phyloP scores from a whole-genome alignment of 2,329 filamentous ascomycete genomes.

The Pseudocercospora macadamiae region DNA sequence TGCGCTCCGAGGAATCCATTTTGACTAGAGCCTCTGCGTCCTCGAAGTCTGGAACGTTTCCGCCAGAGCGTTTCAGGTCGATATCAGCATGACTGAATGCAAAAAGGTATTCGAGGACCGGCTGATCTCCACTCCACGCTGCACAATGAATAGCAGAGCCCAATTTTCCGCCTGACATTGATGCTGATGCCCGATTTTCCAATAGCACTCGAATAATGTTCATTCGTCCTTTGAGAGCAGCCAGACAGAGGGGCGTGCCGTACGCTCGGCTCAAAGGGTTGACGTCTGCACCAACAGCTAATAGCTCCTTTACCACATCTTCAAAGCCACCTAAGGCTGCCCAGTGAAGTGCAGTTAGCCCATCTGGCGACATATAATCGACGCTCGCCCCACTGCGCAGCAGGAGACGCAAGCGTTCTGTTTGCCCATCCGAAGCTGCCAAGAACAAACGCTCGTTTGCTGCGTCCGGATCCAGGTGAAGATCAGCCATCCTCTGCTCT shows the following conservation, averaged over 20 bases:
- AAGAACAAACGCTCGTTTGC: neutral
- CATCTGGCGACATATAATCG: neutral
- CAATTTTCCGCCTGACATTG: neutral
- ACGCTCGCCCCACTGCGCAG: neutral
- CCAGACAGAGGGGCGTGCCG: slow-evolving; percentile 1
- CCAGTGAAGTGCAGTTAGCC: neutral
- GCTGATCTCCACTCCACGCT: neutral
- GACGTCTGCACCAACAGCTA: neutral
- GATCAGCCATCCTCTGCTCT: neutral
- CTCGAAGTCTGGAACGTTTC: neutral
- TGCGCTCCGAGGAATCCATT: neutral
- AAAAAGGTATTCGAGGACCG: neutral
- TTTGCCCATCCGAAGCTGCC: neutral
- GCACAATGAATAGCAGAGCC: neutral
- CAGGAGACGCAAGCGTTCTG: neutral
- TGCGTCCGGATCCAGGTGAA: neutral
- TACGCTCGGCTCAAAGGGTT: neutral
- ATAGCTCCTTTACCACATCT: neutral
- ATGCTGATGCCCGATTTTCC: neutral
- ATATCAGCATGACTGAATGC: neutral
- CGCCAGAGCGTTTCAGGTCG: neutral
- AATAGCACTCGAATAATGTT: neutral
- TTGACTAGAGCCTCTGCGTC: neutral
- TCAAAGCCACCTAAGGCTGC: neutral
- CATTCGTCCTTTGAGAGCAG: neutral